Percentiles rank a stretch among this genome's conserved stretches.
These are phyloP conservation scores for Rosa lucieae DNA, from an alignment of 306 rosid genomes.

Conservation along the genomic window DNA sequence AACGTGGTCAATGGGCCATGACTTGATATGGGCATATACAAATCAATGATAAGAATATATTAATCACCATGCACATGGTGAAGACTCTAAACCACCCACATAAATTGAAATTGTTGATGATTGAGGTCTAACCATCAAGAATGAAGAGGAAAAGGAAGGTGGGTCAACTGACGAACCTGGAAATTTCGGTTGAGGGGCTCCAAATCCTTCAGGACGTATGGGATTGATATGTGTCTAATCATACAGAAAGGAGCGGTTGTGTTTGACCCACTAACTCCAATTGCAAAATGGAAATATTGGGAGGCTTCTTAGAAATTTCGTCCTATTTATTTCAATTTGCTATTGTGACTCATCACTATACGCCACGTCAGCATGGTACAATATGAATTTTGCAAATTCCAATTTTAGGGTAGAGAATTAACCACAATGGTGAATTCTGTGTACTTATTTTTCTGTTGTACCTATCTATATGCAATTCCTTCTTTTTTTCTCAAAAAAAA, in stretches of 20 bases:
- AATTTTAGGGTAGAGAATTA: too few species aligned
- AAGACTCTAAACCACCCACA: neutral
- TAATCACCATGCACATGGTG: neutral
- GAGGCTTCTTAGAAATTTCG: conserved; percentile 4
- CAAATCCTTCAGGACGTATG: neutral
- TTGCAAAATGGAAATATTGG: neutral
- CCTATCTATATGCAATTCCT: too few species aligned
- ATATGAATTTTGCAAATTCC: neutral
- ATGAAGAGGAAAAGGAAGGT: neutral
- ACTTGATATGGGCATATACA: neutral
- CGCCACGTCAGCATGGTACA: neutral
- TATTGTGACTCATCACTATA: neutral
- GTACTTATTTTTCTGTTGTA: too few species aligned
- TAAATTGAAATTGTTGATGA: neutral
- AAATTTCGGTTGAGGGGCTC: neutral
- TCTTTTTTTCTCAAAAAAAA: too few species aligned
- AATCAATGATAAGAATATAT: neutral
- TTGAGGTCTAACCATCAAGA: neutral
- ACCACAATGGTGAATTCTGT: too few species aligned
- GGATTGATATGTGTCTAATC: neutral
- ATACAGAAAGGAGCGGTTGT: neutral
- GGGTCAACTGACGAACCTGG: neutral
- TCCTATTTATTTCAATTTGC: neutral
- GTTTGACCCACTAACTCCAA: conserved; percentile 9
- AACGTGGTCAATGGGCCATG: neutral